Conservation (phyloP, 371 early-diverging fungal species). For the Haplosporangium sp. region DNA sequence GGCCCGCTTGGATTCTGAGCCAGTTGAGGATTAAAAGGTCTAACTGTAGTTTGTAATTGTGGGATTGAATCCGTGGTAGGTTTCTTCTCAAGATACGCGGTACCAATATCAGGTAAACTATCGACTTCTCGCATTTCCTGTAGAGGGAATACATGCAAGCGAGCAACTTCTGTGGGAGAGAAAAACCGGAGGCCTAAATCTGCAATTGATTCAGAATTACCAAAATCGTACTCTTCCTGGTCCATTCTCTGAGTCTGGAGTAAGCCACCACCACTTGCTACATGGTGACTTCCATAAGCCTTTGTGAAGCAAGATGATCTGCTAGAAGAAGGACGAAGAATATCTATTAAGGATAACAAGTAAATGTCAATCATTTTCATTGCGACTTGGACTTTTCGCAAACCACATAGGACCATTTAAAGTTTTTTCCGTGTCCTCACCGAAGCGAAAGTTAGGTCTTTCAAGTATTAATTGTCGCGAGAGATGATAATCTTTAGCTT, state of each 20-base stretch:
- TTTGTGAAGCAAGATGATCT: conserved; percentile 82
- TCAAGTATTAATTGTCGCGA: conserved; percentile 74
- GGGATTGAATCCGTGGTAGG: conserved; percentile 1
- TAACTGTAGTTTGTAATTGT: conserved; percentile 17
- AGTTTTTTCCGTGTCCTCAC: conserved; percentile 49
- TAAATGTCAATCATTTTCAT: background rate
- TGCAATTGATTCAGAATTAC: conserved; percentile 60
- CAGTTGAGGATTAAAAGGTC: conserved; percentile 28
- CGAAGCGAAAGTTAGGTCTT: conserved; percentile 76
- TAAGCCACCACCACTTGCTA: conserved; percentile 36
- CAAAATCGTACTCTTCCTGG: conserved; percentile 61
- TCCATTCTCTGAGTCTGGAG: conserved; percentile 44
- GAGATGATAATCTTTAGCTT: conserved; percentile 59
- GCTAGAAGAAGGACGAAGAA: conserved; percentile 63
- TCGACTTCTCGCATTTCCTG: conserved; percentile 12
- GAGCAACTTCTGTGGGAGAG: conserved; percentile 80
- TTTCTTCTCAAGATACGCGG: background rate
- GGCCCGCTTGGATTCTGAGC: conserved; percentile 25
- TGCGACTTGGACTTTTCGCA: too few species aligned
- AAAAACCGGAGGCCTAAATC: conserved; percentile 79
- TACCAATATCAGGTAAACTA: background rate
- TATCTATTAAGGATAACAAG: conserved; percentile 60
- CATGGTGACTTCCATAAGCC: conserved; percentile 54
- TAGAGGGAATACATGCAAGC: conserved; percentile 82
- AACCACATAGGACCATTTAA: background rate